Conservation (phyloP, 1,284 basidiomycete species). For the Stereum hirsutum region DNA sequence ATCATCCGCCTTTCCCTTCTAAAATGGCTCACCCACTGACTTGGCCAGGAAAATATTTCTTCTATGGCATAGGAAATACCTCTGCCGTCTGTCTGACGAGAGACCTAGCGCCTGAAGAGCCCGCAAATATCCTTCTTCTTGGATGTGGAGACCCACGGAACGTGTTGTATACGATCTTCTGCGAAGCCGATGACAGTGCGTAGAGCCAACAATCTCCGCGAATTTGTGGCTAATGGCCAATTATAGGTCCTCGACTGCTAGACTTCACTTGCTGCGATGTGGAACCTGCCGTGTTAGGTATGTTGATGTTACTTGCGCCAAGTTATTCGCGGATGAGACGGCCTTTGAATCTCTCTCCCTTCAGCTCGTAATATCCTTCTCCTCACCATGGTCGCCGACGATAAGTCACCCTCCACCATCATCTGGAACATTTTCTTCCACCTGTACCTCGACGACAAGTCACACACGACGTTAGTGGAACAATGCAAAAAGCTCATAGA, state of each 20-base stretch:
- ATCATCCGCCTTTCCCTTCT: too few relatives aligned
- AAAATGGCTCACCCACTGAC: constrained; percentile 28
- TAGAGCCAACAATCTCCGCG: not conserved
- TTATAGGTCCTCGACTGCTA: constrained; percentile 26
- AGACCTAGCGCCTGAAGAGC: constrained; percentile 34
- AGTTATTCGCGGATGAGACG: not conserved
- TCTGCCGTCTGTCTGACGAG: constrained; percentile 39
- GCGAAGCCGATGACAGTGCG: constrained; percentile 3
- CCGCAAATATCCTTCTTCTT: constrained; percentile 37
- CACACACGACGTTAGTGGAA: constrained; percentile 25
- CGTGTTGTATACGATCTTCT: constrained; percentile 39
- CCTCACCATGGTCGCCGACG: constrained; percentile 27
- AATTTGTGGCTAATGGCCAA: not conserved
- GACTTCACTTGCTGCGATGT: constrained; percentile 56
- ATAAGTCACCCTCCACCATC: constrained; percentile 6
- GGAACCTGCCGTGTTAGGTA: constrained; percentile 50
- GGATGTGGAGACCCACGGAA: constrained; percentile 51
- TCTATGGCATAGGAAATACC: constrained; percentile 52
- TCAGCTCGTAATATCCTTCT: constrained; percentile 32
- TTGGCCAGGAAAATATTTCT: constrained; percentile 36
- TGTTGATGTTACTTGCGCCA: too few relatives aligned
- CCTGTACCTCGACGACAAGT: constrained; percentile 34
- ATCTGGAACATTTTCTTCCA: constrained; percentile 58
- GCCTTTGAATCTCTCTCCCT: not conserved
- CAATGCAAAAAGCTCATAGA: constrained; percentile 37